phyloP scores from a whole-genome alignment of 805 yeast species.

The Candida coquimbonensis region DNA sequence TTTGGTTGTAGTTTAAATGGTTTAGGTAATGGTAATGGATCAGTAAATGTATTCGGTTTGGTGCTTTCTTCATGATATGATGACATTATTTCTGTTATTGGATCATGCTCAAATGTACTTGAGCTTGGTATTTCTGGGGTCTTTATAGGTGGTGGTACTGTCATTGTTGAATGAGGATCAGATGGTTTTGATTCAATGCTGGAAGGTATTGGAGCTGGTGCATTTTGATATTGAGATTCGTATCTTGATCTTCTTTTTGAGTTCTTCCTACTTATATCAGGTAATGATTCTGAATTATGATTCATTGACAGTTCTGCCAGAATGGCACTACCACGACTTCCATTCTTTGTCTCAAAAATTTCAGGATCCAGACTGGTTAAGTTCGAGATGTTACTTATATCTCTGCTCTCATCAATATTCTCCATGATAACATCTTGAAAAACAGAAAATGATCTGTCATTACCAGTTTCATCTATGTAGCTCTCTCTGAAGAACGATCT shows the following conservation, averaged over 20 bases:
- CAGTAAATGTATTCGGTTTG: background rate
- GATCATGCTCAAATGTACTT: background rate
- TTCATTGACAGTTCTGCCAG: conserved; percentile 8
- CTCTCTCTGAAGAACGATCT: conserved; percentile 20
- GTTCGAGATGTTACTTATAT: conserved; percentile 14
- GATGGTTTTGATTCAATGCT: background rate
- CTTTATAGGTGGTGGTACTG: background rate
- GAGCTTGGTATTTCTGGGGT: background rate
- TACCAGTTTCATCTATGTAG: conserved; percentile 21
- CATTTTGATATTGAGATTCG: background rate
- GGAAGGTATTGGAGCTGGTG: background rate
- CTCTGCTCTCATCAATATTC: conserved; percentile 15
- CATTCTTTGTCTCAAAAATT: background rate
- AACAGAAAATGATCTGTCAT: conserved; percentile 15
- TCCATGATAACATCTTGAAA: conserved; percentile 21
- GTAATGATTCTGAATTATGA: background rate
- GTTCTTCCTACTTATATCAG: conserved; percentile 1
- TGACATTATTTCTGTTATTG: conserved; percentile 1
- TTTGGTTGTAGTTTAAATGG: conserved; percentile 1
- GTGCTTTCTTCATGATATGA: background rate
- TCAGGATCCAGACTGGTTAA: conserved; percentile 16
- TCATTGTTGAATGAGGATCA: background rate
- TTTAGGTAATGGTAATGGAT: background rate
- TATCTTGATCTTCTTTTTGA: conserved; percentile 1
- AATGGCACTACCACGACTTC: conserved; percentile 3